A percentile compares a stretch with the other conserved stretches of the same genome.
Conservation (phyloP, 2,329 filamentous ascomycete genomes). For the Incumbomyces delicatus region DNA sequence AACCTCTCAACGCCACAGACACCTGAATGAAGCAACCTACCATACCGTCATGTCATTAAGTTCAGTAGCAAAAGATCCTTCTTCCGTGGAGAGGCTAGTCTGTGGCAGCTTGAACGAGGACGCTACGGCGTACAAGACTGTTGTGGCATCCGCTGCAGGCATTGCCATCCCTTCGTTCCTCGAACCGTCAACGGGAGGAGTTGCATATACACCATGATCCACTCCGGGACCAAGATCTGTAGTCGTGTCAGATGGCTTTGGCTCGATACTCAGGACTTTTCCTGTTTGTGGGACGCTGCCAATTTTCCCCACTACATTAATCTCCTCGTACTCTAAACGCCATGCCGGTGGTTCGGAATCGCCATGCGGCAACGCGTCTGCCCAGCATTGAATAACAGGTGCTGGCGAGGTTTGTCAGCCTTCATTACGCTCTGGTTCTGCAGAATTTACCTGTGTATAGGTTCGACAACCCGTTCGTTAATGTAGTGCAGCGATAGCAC, state of each 20-base stretch:
- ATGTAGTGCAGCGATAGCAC: not conserved
- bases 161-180: not conserved
- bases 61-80: too few relatives aligned
- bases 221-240: too few relatives aligned
- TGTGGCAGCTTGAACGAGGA: not conserved
- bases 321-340: too few relatives aligned
- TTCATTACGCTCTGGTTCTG: not conserved
- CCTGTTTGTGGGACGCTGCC: not conserved
- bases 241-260: not conserved
- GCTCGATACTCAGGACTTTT: not conserved
- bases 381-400: constrained; percentile 1
- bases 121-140: constrained; percentile 1
- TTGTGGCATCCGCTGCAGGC: not conserved
- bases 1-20: too few relatives aligned
- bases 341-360: too few relatives aligned
- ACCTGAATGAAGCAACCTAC: too few relatives aligned
- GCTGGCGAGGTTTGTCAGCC: not conserved
- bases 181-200: not conserved
- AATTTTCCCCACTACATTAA: too few relatives aligned
- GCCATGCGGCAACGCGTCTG: too few relatives aligned
- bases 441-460: not conserved
- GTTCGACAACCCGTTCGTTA: not conserved
- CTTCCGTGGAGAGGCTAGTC: not conserved
- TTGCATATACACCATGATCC: not conserved
- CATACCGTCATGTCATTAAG: too few relatives aligned